Conservation (phyloP, 2,329 filamentous ascomycete genomes). For the Apiospora phragmitis region DNA sequence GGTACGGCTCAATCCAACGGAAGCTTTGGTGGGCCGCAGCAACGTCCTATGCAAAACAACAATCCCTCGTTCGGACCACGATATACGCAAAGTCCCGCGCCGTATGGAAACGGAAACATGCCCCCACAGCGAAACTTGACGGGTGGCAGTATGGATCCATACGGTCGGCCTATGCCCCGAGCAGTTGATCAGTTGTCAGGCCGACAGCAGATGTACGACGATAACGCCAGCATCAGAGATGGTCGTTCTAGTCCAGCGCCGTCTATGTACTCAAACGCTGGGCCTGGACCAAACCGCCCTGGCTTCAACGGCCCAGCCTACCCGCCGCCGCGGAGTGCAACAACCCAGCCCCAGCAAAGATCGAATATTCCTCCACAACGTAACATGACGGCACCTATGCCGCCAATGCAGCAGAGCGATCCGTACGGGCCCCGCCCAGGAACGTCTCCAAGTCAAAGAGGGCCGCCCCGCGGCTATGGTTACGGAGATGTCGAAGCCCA, state of each 20-base stretch:
- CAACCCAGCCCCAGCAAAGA: conserved; percentile 34
- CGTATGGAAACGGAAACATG: conserved; percentile 26
- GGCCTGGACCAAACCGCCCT: background rate
- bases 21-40: conserved; percentile 29
- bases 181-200: conserved; percentile 22
- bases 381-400: conserved; percentile 46
- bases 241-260: conserved; percentile 36
- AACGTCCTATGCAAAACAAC: conserved; percentile 23
- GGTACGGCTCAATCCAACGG: conserved; percentile 39
- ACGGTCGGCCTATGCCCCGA: conserved; percentile 27
- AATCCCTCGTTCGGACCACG: conserved; percentile 21
- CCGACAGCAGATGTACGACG: conserved; percentile 22
- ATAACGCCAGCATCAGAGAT: conserved; percentile 25
- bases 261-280: conserved; percentile 26
- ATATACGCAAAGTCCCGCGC: conserved; percentile 23
- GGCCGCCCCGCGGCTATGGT: conserved; percentile 30
- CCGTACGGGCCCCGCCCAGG: conserved; percentile 31
- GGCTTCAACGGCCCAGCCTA: conserved; percentile 28
- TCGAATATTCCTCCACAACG: conserved; percentile 40
- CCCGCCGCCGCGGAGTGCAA: conserved; percentile 39
- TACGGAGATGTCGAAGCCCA: conserved; percentile 37
- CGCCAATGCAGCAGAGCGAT: conserved; percentile 29
- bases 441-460: conserved; percentile 26
- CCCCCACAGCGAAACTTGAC: conserved; percentile 34
- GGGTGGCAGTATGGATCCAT: conserved; percentile 32